Conservation (phyloP, 768 basidiomycete genomes). For the Pisolithus albus region DNA sequence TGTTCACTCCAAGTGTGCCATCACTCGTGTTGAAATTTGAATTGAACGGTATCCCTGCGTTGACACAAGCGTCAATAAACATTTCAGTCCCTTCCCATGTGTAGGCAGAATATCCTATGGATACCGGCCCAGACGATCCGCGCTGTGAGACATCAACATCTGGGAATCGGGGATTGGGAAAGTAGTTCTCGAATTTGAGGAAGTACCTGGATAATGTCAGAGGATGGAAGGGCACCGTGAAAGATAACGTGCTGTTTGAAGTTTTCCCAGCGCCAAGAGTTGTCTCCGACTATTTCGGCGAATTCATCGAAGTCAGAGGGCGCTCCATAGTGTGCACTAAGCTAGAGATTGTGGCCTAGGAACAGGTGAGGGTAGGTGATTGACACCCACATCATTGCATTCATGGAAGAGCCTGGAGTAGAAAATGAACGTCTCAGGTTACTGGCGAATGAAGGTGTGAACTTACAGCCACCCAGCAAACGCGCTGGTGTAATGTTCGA, state of each 20-base stretch:
- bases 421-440: background rate
- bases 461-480: conserved; percentile 68
- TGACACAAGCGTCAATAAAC: conserved; percentile 50
- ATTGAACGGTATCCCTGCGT: conserved; percentile 44
- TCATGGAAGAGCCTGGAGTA: conserved; percentile 50
- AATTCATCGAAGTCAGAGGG: conserved; percentile 69
- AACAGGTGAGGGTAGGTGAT: background rate
- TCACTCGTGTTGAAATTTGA: conserved; percentile 51
- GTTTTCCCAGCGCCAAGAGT: conserved; percentile 50
- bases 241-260: conserved; percentile 38
- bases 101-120: conserved; percentile 50
- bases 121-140: conserved; percentile 50
- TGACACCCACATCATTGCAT: conserved; percentile 42
- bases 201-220: conserved; percentile 47
- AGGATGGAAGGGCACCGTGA: background rate
- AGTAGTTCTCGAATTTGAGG: conserved; percentile 58
- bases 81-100: conserved; percentile 38
- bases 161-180: conserved; percentile 43
- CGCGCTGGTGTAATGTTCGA: conserved; percentile 35
- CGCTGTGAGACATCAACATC: conserved; percentile 39
- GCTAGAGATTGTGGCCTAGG: conserved; percentile 3
- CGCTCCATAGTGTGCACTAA: conserved; percentile 50
- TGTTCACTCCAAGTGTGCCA: conserved; percentile 56
- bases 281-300: conserved; percentile 45
- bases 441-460: background rate